Base-by-base conservation (phyloP, 805 yeast genomes). In the Saturnispora dispora region DNA sequence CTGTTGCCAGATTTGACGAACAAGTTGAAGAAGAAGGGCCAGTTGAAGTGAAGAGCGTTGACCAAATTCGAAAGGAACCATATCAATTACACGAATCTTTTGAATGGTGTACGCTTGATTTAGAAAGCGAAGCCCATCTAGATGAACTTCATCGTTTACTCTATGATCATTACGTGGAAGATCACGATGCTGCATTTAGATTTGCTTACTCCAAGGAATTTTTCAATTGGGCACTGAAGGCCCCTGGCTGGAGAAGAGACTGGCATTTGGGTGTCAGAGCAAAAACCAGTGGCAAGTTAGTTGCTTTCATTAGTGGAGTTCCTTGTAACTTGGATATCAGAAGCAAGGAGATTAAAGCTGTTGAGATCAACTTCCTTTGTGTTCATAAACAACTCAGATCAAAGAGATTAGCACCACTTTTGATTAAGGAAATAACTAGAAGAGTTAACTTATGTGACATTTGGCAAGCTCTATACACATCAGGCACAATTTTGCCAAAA, bases 381-480 rank as follows among this genome's bases (percentile, higher is more conserved):
- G 86, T 93, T 47, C 99, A 93, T 70, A 93, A 93, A 70, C 88
- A 91, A 67, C 75, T 93, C 58, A 77, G 99, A 63, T 76, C 88
- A n/a, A 93, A 93, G 67, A 81, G 99, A 60, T 75, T 93, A 64
- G 90, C 99, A 0, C 99, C 99, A 1, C 85, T 93, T 11, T 72
- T 93, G 61, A 93, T 93, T 67, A 86, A 86, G 62, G 99, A 93
- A 68, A 85, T 93, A 57, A 93, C 98, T 4, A 78, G 99, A 64
- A 77, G 98, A 58, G 93, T 93, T 56, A 91, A 93, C 68, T 76
- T 79, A 55, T 74, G 76, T 43, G 79, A 86, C 53, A 85, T 90
- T 54, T 93, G 97, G 96, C 97, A 90, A 67, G 99, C 98, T 0
- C 75, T 93, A 54, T 88, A 88, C 68, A 91, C 99, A 9, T 96